Percentiles rank a stretch among this genome's conserved stretches.
Evolutionary conservation across 2,329 filamentous ascomycete genomes (phyloP).

Genomic region (Fusarium marasasianum): DNA sequence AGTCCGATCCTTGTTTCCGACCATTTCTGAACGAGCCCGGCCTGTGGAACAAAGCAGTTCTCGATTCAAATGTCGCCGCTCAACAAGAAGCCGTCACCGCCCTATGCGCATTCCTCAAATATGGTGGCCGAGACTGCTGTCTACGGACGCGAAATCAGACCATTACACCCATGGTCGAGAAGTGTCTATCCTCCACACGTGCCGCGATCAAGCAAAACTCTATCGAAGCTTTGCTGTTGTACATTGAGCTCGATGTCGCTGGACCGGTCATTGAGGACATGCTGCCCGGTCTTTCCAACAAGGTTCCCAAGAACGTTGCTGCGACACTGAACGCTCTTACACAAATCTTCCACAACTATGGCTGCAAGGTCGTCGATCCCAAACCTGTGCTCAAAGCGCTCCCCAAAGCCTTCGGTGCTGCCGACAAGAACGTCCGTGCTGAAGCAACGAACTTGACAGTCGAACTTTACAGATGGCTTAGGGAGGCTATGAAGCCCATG

Average conservation of each 20-base stretch:
- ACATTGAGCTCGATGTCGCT: constrained; percentile 88
- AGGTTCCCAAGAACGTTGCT: constrained; percentile 87
- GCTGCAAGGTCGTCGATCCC: constrained; percentile 92
- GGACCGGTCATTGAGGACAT: constrained; percentile 91
- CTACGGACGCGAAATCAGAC: constrained; percentile 80
- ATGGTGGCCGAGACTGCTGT: constrained; percentile 81
- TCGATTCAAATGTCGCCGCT: constrained; percentile 95
- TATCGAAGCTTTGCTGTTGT: constrained; percentile 85
- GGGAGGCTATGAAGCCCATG: constrained; percentile 97
- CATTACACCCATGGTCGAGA: constrained; percentile 84
- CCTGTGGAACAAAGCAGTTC: constrained; percentile 91
- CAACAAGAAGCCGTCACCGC: constrained; percentile 92
- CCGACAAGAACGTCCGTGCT: constrained; percentile 96
- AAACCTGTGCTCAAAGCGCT: constrained; percentile 89
- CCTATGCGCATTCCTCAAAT: constrained; percentile 92
- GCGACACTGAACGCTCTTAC: constrained; percentile 79
- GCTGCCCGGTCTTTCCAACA: constrained; percentile 82
- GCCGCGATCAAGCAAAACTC: constrained; percentile 89
- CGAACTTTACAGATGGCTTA: constrained; percentile 95
- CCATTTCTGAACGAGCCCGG: constrained; percentile 87
- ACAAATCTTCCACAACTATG: constrained; percentile 90
- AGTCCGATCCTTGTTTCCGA: constrained; percentile 84
- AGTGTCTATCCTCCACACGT: constrained; percentile 87
- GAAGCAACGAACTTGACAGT: constrained; percentile 92
- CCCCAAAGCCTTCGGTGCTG: constrained; percentile 92